phyloP scores from a whole-genome alignment of 768 basidiomycete species.

The Lactifluus volemus region DNA sequence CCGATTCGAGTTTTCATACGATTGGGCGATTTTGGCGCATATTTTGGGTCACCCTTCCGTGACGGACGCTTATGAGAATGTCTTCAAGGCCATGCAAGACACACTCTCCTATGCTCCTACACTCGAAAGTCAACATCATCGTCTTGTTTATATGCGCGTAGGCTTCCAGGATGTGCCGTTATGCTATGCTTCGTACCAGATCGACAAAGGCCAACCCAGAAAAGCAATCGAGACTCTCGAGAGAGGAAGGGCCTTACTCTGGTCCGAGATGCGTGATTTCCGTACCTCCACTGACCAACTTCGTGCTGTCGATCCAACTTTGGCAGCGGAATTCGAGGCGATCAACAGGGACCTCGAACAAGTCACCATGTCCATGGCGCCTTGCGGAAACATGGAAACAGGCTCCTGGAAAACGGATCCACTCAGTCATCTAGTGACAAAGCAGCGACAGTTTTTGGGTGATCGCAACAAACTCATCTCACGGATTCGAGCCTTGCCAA shows the following conservation, averaged over 20 bases:
- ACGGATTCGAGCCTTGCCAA: neutral
- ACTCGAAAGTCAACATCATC: neutral
- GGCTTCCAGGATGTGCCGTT: neutral
- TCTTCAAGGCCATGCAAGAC: neutral
- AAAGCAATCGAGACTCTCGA: slow-evolving; percentile 8
- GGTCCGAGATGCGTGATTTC: slow-evolving; percentile 7
- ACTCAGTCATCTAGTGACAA: neutral
- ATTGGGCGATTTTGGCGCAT: neutral
- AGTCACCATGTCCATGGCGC: neutral
- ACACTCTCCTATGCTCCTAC: neutral
- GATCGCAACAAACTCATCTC: neutral
- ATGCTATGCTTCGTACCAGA: neutral
- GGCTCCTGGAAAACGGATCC: neutral
- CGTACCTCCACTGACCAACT: slow-evolving; percentile 7
- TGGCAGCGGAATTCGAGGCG: neutral
- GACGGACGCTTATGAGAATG: neutral
- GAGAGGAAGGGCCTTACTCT: slow-evolving; percentile 8
- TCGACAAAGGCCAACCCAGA: neutral
- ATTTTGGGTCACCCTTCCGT: neutral
- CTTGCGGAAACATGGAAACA: neutral
- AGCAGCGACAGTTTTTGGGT: neutral
- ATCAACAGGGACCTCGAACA: neutral
- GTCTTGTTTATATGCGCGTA: neutral
- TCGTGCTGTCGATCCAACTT: neutral
- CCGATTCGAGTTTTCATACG: neutral